These are phyloP conservation scores for Cynara cardunculus DNA, from an alignment of 129 eudicot genomes.

Conservation along the genomic window DNA sequence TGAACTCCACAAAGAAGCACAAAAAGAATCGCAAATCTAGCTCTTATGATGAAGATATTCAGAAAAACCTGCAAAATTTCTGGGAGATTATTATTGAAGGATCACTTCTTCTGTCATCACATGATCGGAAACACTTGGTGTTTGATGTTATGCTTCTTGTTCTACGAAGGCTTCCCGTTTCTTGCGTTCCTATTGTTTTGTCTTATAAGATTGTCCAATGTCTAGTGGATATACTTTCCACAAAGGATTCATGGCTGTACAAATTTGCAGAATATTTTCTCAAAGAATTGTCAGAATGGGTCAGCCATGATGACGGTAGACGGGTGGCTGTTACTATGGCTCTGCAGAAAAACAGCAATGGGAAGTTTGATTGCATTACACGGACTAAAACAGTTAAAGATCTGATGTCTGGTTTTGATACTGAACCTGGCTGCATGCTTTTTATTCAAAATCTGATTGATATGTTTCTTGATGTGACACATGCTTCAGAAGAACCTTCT, in stretches of 20 bases:
- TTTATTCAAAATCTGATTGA: slow-evolving; percentile 60
- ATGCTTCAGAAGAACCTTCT: slow-evolving; percentile 83
- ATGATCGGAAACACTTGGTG: slow-evolving; percentile 93
- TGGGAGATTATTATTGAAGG: slow-evolving; percentile 76
- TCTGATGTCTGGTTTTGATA: slow-evolving; percentile 66
- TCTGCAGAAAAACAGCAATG: slow-evolving; percentile 82
- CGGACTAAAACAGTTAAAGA: slow-evolving; percentile 76
- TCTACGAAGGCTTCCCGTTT: slow-evolving; percentile 80
- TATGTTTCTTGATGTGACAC: slow-evolving; percentile 83
- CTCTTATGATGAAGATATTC: slow-evolving; percentile 68
- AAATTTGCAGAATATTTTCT: slow-evolving; percentile 68
- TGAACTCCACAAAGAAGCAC: slow-evolving; percentile 61
- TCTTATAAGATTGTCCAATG: slow-evolving; percentile 84
- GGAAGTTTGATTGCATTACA: slow-evolving; percentile 78
- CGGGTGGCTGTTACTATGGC: slow-evolving; percentile 78
- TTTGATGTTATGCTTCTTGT: slow-evolving; percentile 74
- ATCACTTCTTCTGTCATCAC: slow-evolving; percentile 76
- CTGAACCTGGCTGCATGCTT: slow-evolving; percentile 77
- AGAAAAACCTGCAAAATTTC: slow-evolving; percentile 56
- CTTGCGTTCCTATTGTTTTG: slow-evolving; percentile 54
- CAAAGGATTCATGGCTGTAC: slow-evolving; percentile 80
- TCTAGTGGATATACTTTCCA: slow-evolving; percentile 76
- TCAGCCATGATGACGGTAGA: slow-evolving; percentile 55
- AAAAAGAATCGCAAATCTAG: slow-evolving; percentile 69
- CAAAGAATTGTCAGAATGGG: slow-evolving; percentile 70